Conservation (phyloP, 352 stramenopile species). For the Chrysophaeum taylorii region DNA sequence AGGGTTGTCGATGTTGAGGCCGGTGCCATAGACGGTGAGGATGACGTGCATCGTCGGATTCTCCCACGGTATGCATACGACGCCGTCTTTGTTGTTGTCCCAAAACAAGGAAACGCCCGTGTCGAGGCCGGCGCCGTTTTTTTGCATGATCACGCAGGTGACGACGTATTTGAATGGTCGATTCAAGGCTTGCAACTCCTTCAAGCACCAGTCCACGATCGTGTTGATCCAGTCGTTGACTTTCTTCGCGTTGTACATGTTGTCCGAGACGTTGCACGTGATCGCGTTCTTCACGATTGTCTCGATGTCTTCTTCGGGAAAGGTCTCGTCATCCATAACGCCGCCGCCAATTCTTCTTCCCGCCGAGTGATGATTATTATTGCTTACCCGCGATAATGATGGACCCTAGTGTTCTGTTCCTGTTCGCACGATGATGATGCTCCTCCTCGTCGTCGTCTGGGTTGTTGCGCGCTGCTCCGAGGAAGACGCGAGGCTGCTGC, state of each 20-base stretch:
- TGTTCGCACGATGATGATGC: too few species aligned
- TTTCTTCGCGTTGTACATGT: slow-evolving; percentile 45
- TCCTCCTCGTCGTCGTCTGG: too few species aligned
- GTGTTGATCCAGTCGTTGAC: slow-evolving; percentile 49
- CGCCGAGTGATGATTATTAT: too few species aligned
- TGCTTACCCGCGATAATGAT: too few species aligned
- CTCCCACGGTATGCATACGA: slow-evolving; percentile 38
- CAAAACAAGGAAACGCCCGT: slow-evolving; percentile 49
- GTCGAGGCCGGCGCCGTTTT: slow-evolving; percentile 77
- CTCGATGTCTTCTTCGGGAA: slow-evolving; percentile 47
- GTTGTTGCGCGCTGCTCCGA: too few species aligned
- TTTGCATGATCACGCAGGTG: slow-evolving; percentile 80
- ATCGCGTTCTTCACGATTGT: slow-evolving; percentile 50
- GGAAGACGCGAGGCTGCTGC: too few species aligned
- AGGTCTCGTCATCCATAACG: slow-evolving; percentile 23
- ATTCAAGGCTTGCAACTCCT: slow-evolving; percentile 48
- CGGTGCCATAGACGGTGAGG: slow-evolving; percentile 48
- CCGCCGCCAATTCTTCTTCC: too few species aligned
- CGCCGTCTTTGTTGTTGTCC: slow-evolving; percentile 49
- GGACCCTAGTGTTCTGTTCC: too few species aligned
- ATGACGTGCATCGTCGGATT: slow-evolving; percentile 55
- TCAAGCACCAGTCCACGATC: slow-evolving; percentile 51
- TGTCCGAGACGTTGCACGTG: neutral
- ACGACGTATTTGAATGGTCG: slow-evolving; percentile 52
- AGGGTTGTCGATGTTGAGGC: slow-evolving; percentile 42